These are phyloP conservation scores for Pythium periplocum DNA, from an alignment of 352 stramenopile species.

Conservation along the genomic window DNA sequence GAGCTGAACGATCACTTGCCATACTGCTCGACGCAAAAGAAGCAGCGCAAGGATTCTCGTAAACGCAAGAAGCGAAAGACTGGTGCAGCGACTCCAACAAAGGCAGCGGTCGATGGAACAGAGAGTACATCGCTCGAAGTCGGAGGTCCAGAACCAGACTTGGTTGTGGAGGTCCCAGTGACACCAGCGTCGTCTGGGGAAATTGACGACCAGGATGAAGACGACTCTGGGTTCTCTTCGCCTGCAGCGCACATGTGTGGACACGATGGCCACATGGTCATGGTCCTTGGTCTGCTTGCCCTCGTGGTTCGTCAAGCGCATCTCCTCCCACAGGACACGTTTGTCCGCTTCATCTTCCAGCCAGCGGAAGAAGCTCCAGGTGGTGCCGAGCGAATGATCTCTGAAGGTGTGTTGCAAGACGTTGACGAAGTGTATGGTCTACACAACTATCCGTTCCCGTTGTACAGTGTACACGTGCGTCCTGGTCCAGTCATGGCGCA, in stretches of 20 bases:
- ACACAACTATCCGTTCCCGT: constrained; percentile 87
- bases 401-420: constrained; percentile 86
- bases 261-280: constrained; percentile 94
- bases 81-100: neutral
- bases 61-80: constrained; percentile 72
- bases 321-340: constrained; percentile 59
- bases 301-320: constrained; percentile 70
- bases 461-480: constrained; percentile 86
- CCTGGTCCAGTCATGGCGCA: constrained; percentile 90
- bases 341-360: constrained; percentile 94
- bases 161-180: constrained; percentile 10
- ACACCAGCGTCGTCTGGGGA: constrained; percentile 30
- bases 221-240: constrained; percentile 8
- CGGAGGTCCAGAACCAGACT: neutral
- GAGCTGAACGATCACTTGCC: constrained; percentile 76
- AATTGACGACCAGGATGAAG: constrained; percentile 34
- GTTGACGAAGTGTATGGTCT: constrained; percentile 92
- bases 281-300: constrained; percentile 88
- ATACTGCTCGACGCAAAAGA: constrained; percentile 73
- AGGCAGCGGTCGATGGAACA: neutral
- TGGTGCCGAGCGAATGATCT: constrained; percentile 90
- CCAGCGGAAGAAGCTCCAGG: constrained; percentile 92
- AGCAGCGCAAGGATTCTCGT: constrained; percentile 36
- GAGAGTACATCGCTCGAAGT: neutral
- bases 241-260: constrained; percentile 90